Percentiles rank a stretch among this genome's conserved stretches.
phyloP scores from a whole-genome alignment of 2,329 filamentous ascomycete genomes.

The Pseudogymnoascus sp. region DNA sequence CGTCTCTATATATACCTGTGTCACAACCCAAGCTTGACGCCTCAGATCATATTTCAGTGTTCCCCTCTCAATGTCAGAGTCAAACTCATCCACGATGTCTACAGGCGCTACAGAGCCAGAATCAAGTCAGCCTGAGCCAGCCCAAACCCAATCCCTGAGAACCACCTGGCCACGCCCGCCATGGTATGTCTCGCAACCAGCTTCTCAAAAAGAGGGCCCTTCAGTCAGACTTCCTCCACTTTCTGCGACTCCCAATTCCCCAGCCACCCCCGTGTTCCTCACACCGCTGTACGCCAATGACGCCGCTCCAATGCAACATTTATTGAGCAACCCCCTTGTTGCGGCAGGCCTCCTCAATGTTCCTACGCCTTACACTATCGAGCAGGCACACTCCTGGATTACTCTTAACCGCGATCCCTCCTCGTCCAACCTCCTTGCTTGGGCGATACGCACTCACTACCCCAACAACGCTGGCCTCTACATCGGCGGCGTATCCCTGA shows the following conservation, averaged over 20 bases:
- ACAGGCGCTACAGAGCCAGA: neutral
- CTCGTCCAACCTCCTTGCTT: neutral
- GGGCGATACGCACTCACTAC: neutral
- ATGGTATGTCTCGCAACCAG: neutral
- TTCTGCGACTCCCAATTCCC: neutral
- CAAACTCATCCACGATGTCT: neutral
- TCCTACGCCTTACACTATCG: neutral
- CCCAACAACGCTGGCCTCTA: neutral
- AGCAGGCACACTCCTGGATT: slow-evolving; percentile 5
- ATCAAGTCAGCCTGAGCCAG: neutral
- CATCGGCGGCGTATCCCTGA: neutral
- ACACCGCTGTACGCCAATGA: slow-evolving; percentile 3
- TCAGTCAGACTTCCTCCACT: neutral
- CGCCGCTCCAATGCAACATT: neutral
- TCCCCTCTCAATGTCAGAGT: neutral
- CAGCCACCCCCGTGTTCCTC: neutral
- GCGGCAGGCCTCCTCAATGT: neutral
- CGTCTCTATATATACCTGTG: neutral
- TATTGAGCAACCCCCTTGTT: neutral
- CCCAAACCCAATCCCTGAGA: neutral
- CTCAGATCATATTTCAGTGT: neutral
- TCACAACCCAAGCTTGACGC: neutral
- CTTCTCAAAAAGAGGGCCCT: neutral
- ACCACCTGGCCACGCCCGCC: neutral
- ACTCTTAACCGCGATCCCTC: neutral